A percentile compares a stretch with the other conserved stretches of the same genome.
These are phyloP conservation scores for Paraconiothyrium brasiliense DNA, from an alignment of 2,329 filamentous ascomycete species.

Conservation along the genomic window DNA sequence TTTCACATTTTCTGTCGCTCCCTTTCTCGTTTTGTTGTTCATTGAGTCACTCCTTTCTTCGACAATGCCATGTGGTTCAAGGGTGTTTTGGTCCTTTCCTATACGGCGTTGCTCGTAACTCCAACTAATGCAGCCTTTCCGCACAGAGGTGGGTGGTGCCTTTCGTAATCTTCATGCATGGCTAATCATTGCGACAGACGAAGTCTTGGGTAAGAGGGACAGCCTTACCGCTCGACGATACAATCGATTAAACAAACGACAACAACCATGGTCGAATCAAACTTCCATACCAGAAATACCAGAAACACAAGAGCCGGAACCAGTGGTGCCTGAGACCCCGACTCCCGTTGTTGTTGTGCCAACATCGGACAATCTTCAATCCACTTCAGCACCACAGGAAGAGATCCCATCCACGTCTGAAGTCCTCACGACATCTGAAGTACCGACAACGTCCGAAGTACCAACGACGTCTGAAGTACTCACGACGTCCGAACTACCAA, in stretches of 20 bases:
- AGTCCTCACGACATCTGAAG: not conserved
- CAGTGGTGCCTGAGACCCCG: conserved; percentile 5
- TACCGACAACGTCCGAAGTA: not conserved
- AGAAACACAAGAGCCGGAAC: conserved; percentile 20
- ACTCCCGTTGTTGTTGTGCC: conserved; percentile 13
- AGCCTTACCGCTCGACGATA: conserved; percentile 11
- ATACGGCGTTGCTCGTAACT: conserved; percentile 32
- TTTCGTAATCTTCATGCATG: not conserved
- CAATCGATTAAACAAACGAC: conserved; percentile 16
- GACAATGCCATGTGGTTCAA: conserved; percentile 51
- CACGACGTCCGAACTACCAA: not conserved
- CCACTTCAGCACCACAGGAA: conserved; percentile 8
- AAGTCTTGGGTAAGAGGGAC: conserved; percentile 14
- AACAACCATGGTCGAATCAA: conserved; percentile 19
- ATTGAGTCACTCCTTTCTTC: conserved; percentile 39
- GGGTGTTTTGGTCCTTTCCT: conserved; percentile 36
- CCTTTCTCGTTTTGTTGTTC: conserved; percentile 35
- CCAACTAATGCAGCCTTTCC: conserved; percentile 31
- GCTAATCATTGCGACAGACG: conserved; percentile 4
- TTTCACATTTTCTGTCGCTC: conserved; percentile 33
- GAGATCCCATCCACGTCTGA: conserved; percentile 6
- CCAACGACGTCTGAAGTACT: not conserved
- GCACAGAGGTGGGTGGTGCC: conserved; percentile 26
- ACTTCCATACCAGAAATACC: conserved; percentile 15
- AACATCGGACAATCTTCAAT: conserved; percentile 11